Conservation (phyloP, 768 basidiomycete genomes). For the Tremella mesenterica region DNA sequence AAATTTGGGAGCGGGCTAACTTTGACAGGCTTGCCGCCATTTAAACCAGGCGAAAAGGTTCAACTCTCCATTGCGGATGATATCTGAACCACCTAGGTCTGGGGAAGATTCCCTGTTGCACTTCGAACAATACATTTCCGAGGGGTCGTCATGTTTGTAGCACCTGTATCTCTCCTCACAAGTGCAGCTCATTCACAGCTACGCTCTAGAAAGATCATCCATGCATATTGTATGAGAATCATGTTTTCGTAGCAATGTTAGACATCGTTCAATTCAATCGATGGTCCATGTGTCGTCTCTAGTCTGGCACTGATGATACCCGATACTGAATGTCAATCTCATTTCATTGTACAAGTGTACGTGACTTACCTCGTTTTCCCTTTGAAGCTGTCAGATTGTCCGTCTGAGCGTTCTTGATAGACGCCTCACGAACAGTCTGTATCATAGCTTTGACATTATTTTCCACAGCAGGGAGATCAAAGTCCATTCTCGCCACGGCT, state of each 20-base stretch:
- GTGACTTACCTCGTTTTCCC: neutral
- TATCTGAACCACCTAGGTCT: too few relatives aligned
- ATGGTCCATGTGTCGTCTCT: conserved; percentile 79
- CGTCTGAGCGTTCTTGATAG: conserved; percentile 1
- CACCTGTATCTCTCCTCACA: too few relatives aligned
- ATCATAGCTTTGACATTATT: neutral
- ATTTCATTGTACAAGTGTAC: neutral
- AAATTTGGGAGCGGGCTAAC: too few relatives aligned
- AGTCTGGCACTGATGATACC: conserved; percentile 71
- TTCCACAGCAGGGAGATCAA: neutral
- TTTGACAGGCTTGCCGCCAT: conserved; percentile 86
- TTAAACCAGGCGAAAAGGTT: conserved; percentile 97
- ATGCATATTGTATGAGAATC: neutral
- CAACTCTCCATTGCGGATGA: conserved; percentile 85
- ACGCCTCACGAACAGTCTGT: neutral
- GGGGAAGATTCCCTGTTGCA: too few relatives aligned
- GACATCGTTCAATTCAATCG: conserved; percentile 70
- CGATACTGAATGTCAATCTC: conserved; percentile 51
- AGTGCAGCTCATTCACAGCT: neutral
- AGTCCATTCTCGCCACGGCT: conserved; percentile 1
- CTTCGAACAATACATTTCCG: too few relatives aligned
- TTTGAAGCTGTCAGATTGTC: neutral
- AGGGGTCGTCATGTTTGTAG: too few relatives aligned
- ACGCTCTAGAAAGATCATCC: neutral
- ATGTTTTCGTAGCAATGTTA: neutral